Conservation (phyloP, 345 rosid species). For the Streptanthus diversifolius region DNA sequence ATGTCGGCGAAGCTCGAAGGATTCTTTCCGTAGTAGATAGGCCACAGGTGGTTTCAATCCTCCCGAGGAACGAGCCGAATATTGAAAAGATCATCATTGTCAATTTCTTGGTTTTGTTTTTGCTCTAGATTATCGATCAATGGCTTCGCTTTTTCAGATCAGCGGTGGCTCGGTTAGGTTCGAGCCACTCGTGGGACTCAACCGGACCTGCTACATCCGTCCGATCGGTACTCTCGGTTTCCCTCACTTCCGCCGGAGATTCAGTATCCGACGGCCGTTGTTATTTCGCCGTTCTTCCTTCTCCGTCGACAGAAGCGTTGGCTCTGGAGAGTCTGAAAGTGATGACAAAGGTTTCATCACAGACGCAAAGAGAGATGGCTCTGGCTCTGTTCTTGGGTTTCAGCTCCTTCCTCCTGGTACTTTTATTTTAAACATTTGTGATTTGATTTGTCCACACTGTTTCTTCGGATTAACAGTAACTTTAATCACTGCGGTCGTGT, state of each 20-base stretch:
- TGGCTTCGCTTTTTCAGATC: conserved; percentile 46
- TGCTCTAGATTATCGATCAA: conserved; percentile 15
- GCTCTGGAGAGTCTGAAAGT: conserved; percentile 24
- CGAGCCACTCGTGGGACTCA: conserved; percentile 11
- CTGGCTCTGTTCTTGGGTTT: conserved; percentile 66
- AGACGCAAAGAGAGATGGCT: conserved; percentile 56
- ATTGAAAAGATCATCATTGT: background rate
- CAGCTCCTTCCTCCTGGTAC: conserved; percentile 54
- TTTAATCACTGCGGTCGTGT: background rate
- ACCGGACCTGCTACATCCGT: background rate
- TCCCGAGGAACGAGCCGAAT: background rate
- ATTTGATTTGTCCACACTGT: background rate
- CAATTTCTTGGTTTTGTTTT: background rate
- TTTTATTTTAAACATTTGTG: background rate
- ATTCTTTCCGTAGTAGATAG: conserved; percentile 35
- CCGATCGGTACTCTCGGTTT: conserved; percentile 33
- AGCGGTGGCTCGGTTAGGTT: conserved; percentile 17
- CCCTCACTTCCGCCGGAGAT: conserved; percentile 19
- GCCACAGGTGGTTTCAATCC: conserved; percentile 34
- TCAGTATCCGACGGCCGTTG: conserved; percentile 30
- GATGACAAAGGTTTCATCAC: conserved; percentile 38
- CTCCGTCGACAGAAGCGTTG: conserved; percentile 11
- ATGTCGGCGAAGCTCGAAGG: conserved; percentile 32
- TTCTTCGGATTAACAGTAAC: background rate
- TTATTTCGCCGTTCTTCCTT: conserved; percentile 25